Evolutionary conservation across 228 moss, liverwort and hornwort species (phyloP).

Genomic region (Sphagnum fallax): DNA sequence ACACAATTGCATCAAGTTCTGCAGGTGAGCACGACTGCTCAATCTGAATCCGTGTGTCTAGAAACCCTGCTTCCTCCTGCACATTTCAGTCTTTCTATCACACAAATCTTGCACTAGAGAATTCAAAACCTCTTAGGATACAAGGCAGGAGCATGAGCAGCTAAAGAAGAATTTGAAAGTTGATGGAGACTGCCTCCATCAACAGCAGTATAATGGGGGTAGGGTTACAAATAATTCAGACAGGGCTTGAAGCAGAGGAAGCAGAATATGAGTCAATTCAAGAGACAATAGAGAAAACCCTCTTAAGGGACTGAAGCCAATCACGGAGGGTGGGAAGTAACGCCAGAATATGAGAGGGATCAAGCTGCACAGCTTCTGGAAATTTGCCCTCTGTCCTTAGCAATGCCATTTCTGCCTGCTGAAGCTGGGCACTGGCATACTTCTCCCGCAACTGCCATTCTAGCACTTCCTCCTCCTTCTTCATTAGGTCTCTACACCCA

Average conservation of each 20-base stretch:
- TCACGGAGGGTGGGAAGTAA: constrained; percentile 35
- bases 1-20: constrained; percentile 27
- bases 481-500: constrained; percentile 34
- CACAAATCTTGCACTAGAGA: neutral
- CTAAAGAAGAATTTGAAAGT: neutral
- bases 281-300: constrained; percentile 9
- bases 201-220: neutral
- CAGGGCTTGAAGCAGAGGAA: too few species aligned
- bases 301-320: constrained; percentile 27
- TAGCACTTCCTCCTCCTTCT: constrained; percentile 48
- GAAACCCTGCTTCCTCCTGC: constrained; percentile 28
- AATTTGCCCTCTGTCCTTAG: constrained; percentile 24
- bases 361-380: constrained; percentile 20
- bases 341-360: constrained; percentile 30
- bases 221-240: neutral
- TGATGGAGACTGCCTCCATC: neutral
- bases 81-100: neutral
- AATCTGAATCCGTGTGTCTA: constrained; percentile 23
- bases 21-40: constrained; percentile 14
- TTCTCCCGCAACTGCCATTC: constrained; percentile 41
- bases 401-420: constrained; percentile 35
- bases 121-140: neutral
- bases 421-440: constrained; percentile 33
- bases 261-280: neutral
- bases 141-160: neutral